Evolutionary conservation across 2,329 filamentous ascomycete genomes (phyloP).

Genomic region (Cercospora sp.): DNA sequence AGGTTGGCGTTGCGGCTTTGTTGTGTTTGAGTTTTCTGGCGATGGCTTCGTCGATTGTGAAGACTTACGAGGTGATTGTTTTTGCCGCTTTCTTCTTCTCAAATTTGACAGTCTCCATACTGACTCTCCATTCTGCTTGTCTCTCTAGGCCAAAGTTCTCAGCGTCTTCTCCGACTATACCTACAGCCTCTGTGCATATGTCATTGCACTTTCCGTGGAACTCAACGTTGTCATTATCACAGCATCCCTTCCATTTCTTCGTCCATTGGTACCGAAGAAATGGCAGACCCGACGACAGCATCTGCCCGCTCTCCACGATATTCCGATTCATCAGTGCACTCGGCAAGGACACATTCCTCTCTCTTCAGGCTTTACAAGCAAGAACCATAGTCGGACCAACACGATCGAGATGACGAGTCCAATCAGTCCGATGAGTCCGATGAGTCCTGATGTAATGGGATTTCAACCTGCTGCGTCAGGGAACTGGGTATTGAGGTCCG

Average conservation of each 20-base stretch:
- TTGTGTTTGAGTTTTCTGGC: conserved; percentile 24
- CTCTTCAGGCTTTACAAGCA: conserved; percentile 15
- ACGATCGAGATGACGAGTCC: neutral
- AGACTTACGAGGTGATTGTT: conserved; percentile 32
- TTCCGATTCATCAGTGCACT: neutral
- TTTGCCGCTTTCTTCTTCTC: neutral
- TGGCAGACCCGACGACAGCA: conserved; percentile 5
- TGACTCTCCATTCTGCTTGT: neutral
- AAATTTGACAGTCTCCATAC: neutral
- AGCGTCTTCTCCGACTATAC: conserved; percentile 34
- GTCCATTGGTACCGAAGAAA: conserved; percentile 19
- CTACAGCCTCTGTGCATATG: conserved; percentile 32
- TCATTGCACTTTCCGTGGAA: conserved; percentile 35
- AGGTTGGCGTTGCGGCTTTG: conserved; percentile 19
- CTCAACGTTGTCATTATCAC: conserved; percentile 40
- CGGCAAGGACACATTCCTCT: conserved; percentile 17
- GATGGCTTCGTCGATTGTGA: conserved; percentile 36
- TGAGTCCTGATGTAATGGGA: neutral
- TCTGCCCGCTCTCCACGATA: neutral
- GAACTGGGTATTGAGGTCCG: neutral
- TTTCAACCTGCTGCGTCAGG: neutral
- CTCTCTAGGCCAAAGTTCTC: conserved; percentile 25
- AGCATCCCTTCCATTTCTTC: conserved; percentile 34
- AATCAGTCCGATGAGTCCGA: neutral
- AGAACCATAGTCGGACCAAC: conserved; percentile 17